These are phyloP conservation scores for Phylloporus sp. DNA, from an alignment of 768 basidiomycete genomes.

Conservation along the genomic window DNA sequence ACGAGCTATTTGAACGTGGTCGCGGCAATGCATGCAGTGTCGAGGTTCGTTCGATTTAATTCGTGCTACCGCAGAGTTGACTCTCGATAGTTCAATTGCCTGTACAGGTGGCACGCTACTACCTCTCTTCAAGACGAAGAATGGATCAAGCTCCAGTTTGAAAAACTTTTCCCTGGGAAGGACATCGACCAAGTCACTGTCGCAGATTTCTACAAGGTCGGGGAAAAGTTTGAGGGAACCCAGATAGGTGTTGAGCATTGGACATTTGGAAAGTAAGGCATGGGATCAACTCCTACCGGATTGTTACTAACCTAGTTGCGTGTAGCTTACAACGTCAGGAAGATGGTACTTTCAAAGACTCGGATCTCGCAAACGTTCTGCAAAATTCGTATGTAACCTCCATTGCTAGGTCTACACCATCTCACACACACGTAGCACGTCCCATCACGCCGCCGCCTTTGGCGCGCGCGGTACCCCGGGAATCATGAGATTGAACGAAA, in stretches of 20 bases:
- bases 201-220: constrained; percentile 49
- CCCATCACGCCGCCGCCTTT: constrained; percentile 68
- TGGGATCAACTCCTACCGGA: background rate
- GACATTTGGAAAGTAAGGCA: constrained; percentile 58
- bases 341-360: constrained; percentile 60
- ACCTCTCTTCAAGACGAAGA: constrained; percentile 66
- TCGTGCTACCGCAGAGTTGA: background rate
- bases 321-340: constrained; percentile 54
- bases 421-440: constrained; percentile 42
- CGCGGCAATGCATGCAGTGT: constrained; percentile 79
- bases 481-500: constrained; percentile 71
- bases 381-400: constrained; percentile 55
- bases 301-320: constrained; percentile 2
- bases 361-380: constrained; percentile 61
- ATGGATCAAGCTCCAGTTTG: constrained; percentile 54
- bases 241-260: constrained; percentile 53
- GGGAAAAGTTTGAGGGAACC: constrained; percentile 32
- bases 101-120: constrained; percentile 85
- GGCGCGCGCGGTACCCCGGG: constrained; percentile 71
- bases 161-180: constrained; percentile 50
- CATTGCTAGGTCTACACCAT: background rate
- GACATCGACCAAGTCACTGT: constrained; percentile 41
- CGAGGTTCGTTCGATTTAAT: constrained; percentile 44
- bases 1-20: constrained; percentile 69
- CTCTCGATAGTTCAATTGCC: constrained; percentile 63